A percentile compares a stretch with the other conserved stretches of the same genome.
Conservation (phyloP, 2,329 filamentous ascomycete species). For the Pseudogymnoascus pannorum region DNA sequence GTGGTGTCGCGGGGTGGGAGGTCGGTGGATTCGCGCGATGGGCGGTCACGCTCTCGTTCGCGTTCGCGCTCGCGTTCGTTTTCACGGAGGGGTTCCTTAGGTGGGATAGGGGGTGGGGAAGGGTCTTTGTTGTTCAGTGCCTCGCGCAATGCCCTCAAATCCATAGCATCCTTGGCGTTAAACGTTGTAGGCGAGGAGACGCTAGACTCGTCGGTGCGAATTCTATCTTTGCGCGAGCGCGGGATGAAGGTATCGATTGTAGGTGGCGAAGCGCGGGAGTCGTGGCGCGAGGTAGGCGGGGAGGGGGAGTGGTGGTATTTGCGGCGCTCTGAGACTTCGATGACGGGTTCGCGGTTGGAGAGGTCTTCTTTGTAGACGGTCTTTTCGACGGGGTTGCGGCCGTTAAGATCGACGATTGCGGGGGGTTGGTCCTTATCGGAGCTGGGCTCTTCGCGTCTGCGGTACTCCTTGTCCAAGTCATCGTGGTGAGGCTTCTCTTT, state of each 20-base stretch:
- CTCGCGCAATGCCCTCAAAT: conserved; percentile 27
- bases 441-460: conserved; percentile 1
- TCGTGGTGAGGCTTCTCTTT: conserved; percentile 8
- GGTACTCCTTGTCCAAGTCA: conserved; percentile 3
- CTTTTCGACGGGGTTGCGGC: conserved; percentile 41
- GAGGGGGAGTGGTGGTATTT: conserved; percentile 10
- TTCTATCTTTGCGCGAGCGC: conserved; percentile 8
- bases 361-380: conserved; percentile 28
- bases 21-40: neutral
- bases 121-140: conserved; percentile 21
- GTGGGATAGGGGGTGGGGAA: neutral
- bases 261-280: conserved; percentile 18
- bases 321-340: conserved; percentile 15
- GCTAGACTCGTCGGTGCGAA: neutral
- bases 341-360: conserved; percentile 14
- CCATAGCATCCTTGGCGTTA: conserved; percentile 29
- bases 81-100: conserved; percentile 15
- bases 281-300: conserved; percentile 17
- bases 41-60: neutral
- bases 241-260: neutral
- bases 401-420: conserved; percentile 24
- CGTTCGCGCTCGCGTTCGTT: neutral
- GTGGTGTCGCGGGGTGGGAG: neutral
- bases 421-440: conserved; percentile 10
- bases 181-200: conserved; percentile 20